phyloP scores from a whole-genome alignment of 2,329 filamentous ascomycete genomes.

The Fusarium palustre region DNA sequence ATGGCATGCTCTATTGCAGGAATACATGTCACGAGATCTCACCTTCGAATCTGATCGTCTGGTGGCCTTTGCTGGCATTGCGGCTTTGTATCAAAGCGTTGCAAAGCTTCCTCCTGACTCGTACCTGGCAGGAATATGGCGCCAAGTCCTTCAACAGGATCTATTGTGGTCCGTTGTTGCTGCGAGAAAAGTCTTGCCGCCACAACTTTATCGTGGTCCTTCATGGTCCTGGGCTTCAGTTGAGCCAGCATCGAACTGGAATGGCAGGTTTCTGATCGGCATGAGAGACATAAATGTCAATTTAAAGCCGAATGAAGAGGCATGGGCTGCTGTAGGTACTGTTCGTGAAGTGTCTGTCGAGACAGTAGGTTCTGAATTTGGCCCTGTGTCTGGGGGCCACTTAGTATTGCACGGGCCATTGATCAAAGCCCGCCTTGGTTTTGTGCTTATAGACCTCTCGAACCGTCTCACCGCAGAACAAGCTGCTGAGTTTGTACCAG shows the following conservation, averaged over 20 bases:
- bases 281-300: slow-evolving; percentile 7
- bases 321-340: slow-evolving; percentile 13
- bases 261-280: slow-evolving; percentile 16
- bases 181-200: slow-evolving; percentile 31
- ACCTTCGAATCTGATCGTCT: slow-evolving; percentile 37
- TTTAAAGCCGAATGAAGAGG: slow-evolving; percentile 7
- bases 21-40: slow-evolving; percentile 30
- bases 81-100: slow-evolving; percentile 21
- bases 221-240: slow-evolving; percentile 40
- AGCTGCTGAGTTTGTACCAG: slow-evolving; percentile 34
- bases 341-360: slow-evolving; percentile 22
- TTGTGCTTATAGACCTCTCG: slow-evolving; percentile 24
- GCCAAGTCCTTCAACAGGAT: slow-evolving; percentile 21
- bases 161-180: slow-evolving; percentile 28
- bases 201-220: slow-evolving; percentile 36
- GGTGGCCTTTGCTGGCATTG: slow-evolving; percentile 34
- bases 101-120: slow-evolving; percentile 15
- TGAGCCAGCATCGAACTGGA: slow-evolving; percentile 13
- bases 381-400: slow-evolving; percentile 12
- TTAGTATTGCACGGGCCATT: slow-evolving; percentile 30
- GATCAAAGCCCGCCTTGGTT: slow-evolving; percentile 27
- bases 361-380: slow-evolving; percentile 22
- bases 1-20: slow-evolving; percentile 29
- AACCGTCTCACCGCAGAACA: slow-evolving; percentile 24
- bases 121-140: slow-evolving; percentile 34